phyloP scores from a whole-genome alignment of 306 rosid genomes.

The Quercus variabilis region DNA sequence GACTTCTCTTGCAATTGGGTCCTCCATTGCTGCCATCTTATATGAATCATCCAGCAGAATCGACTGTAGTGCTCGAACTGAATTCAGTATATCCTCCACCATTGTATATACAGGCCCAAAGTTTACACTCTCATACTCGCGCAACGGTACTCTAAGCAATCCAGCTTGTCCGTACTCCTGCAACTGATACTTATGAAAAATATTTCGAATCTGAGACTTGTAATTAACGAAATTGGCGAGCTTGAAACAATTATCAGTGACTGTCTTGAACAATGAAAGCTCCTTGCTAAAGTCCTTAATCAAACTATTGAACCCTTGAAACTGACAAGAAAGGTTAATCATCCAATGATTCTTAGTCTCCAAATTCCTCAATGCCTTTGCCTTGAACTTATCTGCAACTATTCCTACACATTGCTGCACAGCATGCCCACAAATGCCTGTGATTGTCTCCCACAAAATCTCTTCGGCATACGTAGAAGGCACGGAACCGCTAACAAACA shows the following conservation, averaged over 20 bases:
- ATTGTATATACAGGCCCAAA: slow-evolving; percentile 40
- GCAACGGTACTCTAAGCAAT: slow-evolving; percentile 53
- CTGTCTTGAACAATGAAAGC: slow-evolving; percentile 57
- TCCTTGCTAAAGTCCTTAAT: slow-evolving; percentile 70
- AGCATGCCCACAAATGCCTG: slow-evolving; percentile 71
- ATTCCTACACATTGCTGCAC: slow-evolving; percentile 87
- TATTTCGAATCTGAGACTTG: slow-evolving; percentile 55
- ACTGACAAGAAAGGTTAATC: slow-evolving; percentile 92
- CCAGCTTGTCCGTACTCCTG: slow-evolving; percentile 71
- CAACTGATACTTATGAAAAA: slow-evolving; percentile 68
- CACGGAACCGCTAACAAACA: slow-evolving; percentile 63
- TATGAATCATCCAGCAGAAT: slow-evolving; percentile 51
- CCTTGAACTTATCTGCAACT: slow-evolving; percentile 79
- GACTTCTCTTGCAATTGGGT: slow-evolving; percentile 52
- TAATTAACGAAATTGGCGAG: slow-evolving; percentile 66
- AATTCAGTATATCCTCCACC: slow-evolving; percentile 60
- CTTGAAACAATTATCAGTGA: slow-evolving; percentile 61
- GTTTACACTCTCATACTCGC: slow-evolving; percentile 25
- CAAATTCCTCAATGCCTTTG: slow-evolving; percentile 71
- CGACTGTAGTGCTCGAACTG: slow-evolving; percentile 57
- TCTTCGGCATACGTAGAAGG: slow-evolving; percentile 85
- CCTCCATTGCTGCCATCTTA: slow-evolving; percentile 63
- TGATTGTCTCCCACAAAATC: slow-evolving; percentile 81
- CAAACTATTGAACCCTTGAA: slow-evolving; percentile 64
- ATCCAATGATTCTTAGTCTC: slow-evolving; percentile 91